Base-by-base conservation (phyloP, 495 filamentous ascomycete species). In the Neurospora sp. region DNA sequence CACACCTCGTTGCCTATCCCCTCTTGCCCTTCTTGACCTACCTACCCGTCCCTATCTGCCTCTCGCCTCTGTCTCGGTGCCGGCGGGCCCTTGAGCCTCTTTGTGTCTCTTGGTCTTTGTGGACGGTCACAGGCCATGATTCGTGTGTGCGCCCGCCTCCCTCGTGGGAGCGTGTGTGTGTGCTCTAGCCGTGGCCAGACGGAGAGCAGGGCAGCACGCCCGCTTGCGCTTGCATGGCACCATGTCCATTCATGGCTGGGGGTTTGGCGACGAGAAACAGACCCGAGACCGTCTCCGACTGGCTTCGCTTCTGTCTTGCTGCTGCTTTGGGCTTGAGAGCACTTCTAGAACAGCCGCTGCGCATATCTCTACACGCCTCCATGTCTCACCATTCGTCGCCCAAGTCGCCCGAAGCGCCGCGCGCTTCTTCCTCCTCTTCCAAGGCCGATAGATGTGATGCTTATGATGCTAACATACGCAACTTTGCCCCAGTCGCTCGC, bases 401-500 rank as follows among this genome's bases (percentile, higher is more conserved):
- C 81, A 79, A 83, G 76, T 80, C 82, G 78, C 82, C 81, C 70
- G 82, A 83, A 79, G 82, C 83, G 81, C 80, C 72, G 76, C 78
- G 79, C 80, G 76, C 73, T 72, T 77, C 78, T 34, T 75, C 78
- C 24, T 77, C 78, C 13, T 74, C 81, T 78, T 84, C 84, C 74
- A 87, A 84, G 79, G 74, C 81, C 54, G 82, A 85, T 77, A 82
- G 82, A 78, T 81, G 80, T 74, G 83, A 87, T 82, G 76, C 82
- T 28, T 84, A 89, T 77, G 92, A 94, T 87, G 91, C 94, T 97
- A 93, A 97, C 88, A 92, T 92, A 86, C 88, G 91, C 74, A 92
- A 92, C 83, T 93, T 90, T 89, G 92, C 88, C 80, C 89, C 90
- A 99, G 96, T 99, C 79, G 96, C 96, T 77, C 94, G 96, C 69